Evolutionary conservation across 2,329 filamentous ascomycete species (phyloP).

Genomic region (Alternaria sp.): DNA sequence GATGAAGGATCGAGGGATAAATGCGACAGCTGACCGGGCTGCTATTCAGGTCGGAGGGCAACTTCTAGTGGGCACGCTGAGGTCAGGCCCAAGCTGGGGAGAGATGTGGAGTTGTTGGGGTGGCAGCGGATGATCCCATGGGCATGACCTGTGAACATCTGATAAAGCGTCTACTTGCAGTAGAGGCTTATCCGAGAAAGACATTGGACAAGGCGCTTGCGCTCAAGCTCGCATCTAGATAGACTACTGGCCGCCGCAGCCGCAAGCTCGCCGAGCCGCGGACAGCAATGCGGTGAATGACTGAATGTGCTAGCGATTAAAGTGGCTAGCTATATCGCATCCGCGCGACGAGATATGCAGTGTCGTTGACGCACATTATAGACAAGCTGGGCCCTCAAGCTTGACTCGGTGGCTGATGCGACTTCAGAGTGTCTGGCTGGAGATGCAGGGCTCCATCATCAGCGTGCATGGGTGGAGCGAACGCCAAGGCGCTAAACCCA

Average conservation of each 20-base stretch:
- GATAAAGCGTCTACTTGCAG: constrained; percentile 17
- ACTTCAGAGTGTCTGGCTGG: background rate
- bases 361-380: background rate
- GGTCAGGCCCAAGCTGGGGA: constrained; percentile 7
- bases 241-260: constrained; percentile 9
- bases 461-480: constrained; percentile 3
- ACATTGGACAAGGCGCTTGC: background rate
- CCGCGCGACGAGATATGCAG: background rate
- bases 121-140: constrained; percentile 13
- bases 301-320: background rate
- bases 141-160: constrained; percentile 24
- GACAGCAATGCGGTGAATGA: background rate
- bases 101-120: constrained; percentile 17
- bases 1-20: constrained; percentile 3
- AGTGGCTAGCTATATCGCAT: background rate
- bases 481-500: constrained; percentile 7
- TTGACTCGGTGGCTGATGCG: constrained; percentile 3
- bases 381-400: background rate
- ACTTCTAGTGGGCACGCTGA: background rate
- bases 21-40: constrained; percentile 4
- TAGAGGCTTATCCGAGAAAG: background rate
- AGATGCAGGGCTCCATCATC: background rate
- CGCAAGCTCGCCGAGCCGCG: constrained; percentile 1
- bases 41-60: background rate
- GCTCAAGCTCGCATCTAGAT: background rate